Conservation (phyloP, 2,329 filamentous ascomycete genomes). For the Hypoxylon sp. region DNA sequence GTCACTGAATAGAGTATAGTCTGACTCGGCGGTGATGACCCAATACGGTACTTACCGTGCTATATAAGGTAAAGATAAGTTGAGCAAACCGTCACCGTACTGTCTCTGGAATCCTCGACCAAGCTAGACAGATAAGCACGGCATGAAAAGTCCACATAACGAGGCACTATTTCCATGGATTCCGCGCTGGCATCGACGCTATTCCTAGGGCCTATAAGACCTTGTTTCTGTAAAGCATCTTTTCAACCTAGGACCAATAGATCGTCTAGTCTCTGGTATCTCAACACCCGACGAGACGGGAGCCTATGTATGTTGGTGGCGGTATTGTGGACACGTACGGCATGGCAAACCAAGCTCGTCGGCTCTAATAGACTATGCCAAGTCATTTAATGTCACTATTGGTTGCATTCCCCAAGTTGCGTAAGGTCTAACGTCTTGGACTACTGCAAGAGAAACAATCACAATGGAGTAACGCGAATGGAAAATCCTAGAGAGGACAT, state of each 20-base stretch:
- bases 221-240: conserved; percentile 14
- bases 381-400: conserved; percentile 23
- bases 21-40: conserved; percentile 28
- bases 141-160: conserved; percentile 10
- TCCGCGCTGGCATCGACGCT: conserved; percentile 25
- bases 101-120: conserved; percentile 26
- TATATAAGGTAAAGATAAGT: conserved; percentile 36
- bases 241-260: conserved; percentile 19
- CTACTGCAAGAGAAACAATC: conserved; percentile 25
- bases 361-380: conserved; percentile 28
- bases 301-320: conserved; percentile 24
- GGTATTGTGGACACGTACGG: conserved; percentile 12
- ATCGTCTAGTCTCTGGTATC: conserved; percentile 1
- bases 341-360: conserved; percentile 6
- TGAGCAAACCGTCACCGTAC: conserved; percentile 22
- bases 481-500: conserved; percentile 16
- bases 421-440: conserved; percentile 3
- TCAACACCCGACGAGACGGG: conserved; percentile 12
- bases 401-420: neutral
- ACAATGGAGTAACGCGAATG: conserved; percentile 18
- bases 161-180: conserved; percentile 21
- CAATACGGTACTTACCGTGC: conserved; percentile 27
- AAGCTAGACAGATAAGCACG: conserved; percentile 34
- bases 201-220: conserved; percentile 13
- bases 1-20: conserved; percentile 38